Evolutionary conservation across 1,284 basidiomycete genomes (phyloP).

Genomic region (Omphalotus olearius): DNA sequence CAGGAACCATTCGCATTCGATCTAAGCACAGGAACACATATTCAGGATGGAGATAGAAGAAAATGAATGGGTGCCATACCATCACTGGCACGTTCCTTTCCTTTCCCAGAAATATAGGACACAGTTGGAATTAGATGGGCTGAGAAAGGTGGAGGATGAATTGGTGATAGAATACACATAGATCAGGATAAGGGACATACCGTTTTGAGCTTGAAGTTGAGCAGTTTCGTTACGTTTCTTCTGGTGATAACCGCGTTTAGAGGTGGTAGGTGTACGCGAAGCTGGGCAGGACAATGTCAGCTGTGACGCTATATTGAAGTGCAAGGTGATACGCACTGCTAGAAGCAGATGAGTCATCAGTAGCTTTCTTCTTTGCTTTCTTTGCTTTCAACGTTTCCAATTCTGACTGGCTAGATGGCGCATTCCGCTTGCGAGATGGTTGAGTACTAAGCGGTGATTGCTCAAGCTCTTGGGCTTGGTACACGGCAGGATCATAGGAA

Average conservation of each 20-base stretch:
- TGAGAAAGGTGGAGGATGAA: conserved; percentile 22
- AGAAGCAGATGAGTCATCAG: conserved; percentile 1
- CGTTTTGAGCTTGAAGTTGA: conserved; percentile 52
- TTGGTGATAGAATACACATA: not conserved
- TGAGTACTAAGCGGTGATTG: not conserved
- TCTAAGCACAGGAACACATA: not conserved
- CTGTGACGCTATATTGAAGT: not conserved
- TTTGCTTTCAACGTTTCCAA: not conserved
- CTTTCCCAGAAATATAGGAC: conserved; percentile 41
- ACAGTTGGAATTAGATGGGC: conserved; percentile 45
- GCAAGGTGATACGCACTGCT: not conserved
- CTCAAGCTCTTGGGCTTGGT: not conserved
- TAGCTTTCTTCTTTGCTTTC: conserved; percentile 7
- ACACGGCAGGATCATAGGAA: not conserved
- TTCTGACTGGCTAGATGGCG: not conserved
- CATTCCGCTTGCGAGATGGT: conserved; percentile 9
- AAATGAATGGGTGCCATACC: not conserved
- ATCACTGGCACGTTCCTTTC: conserved; percentile 35
- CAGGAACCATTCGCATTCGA: conserved; percentile 12
- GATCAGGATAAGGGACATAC: conserved; percentile 30
- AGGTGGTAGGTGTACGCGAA: conserved; percentile 33
- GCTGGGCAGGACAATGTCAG: conserved; percentile 4
- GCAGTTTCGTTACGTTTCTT: conserved; percentile 68
- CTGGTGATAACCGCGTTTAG: conserved; percentile 59
- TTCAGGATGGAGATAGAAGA: not conserved